Evolutionary conservation across 192 early-diverging fungal species (phyloP).

Genomic region (Cetraspora pellucida): DNA sequence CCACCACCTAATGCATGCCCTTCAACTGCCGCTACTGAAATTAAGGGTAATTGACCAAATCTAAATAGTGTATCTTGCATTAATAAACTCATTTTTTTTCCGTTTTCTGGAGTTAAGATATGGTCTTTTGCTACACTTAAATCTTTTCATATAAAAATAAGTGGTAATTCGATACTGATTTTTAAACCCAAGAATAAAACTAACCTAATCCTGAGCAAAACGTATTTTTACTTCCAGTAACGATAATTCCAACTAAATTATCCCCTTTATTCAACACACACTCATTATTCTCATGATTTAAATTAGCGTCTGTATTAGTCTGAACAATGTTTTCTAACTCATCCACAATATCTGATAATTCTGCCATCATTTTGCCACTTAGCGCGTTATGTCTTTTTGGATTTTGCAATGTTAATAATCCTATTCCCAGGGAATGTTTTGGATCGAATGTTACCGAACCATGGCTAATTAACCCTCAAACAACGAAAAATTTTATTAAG

Average conservation of each 20-base stretch:
- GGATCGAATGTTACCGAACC: slow-evolving; percentile 23
- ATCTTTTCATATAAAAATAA: slow-evolving; percentile 41
- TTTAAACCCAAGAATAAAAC: slow-evolving; percentile 32
- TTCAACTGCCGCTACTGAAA: slow-evolving; percentile 63
- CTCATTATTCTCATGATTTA: too few relatives aligned
- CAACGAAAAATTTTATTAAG: not conserved
- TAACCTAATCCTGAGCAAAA: slow-evolving; percentile 34
- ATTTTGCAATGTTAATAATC: slow-evolving; percentile 36
- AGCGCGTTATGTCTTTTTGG: slow-evolving; percentile 56
- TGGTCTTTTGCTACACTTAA: slow-evolving; percentile 52
- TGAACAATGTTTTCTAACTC: slow-evolving; percentile 41
- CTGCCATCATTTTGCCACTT: slow-evolving; percentile 65
- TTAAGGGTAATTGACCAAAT: slow-evolving; percentile 55
- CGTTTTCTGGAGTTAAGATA: slow-evolving; percentile 45
- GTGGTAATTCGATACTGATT: not conserved
- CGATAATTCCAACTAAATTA: slow-evolving; percentile 11
- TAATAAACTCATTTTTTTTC: slow-evolving; percentile 48
- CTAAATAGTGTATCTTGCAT: slow-evolving; percentile 66
- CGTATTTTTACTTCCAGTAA: slow-evolving; percentile 21
- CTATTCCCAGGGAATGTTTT: slow-evolving; percentile 12
- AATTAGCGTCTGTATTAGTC: not conserved
- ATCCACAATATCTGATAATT: slow-evolving; percentile 56
- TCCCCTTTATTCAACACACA: not conserved
- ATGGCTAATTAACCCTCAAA: not conserved
- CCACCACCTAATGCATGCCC: slow-evolving; percentile 71